Evolutionary conservation across 306 rosid genomes (phyloP), one percentile per base, ranked within the genome.

Genomic region (Fragaria ananassa): DNA sequence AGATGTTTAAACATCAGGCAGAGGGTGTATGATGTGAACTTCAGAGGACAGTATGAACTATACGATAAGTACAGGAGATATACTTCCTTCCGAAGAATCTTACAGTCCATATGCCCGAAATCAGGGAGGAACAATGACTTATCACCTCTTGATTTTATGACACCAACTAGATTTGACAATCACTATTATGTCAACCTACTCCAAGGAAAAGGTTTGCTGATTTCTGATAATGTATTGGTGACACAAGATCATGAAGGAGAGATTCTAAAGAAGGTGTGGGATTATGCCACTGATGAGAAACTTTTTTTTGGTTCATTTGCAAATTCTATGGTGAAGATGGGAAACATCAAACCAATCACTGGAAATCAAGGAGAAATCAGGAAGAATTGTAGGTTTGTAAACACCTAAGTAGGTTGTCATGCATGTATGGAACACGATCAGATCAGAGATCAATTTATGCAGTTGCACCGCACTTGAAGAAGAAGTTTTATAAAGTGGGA

Each of bases 281-380:
- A 79, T 39, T 94, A 80, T 80, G 98, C 98, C 23, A 84, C 94
- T 11, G 83, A 92, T 37, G 80, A 87, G 69, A 31, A 87, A 13
- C 83, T 71, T 68, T 94, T 92, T 85, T 94, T 92, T 76, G 82
- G 50, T 44, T 88, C 97, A 14, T 94, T 87, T 83, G 90, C 83
- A 5, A 83, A 80, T 10, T 94, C 98, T 11, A 80, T 94, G 64
- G 68, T 92, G 66, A 94, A 90, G 84, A 94, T 94, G 98, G 97
- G 97, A 27, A 92, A 80, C 58, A 94, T 94, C 74, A 86, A 90
- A 73, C 91, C 88, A 8, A 87, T 94, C 23, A 88, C 93, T 0
- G 92, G 86, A 46, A 42, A 77, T 51, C 83, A 85, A 51, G 97
- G 98, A 60, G 91, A 90, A 80, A 76, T 92, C 39, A 84, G 98